phyloP scores from a whole-genome alignment of 306 rosid species.

The Cucurbita ficifolia region DNA sequence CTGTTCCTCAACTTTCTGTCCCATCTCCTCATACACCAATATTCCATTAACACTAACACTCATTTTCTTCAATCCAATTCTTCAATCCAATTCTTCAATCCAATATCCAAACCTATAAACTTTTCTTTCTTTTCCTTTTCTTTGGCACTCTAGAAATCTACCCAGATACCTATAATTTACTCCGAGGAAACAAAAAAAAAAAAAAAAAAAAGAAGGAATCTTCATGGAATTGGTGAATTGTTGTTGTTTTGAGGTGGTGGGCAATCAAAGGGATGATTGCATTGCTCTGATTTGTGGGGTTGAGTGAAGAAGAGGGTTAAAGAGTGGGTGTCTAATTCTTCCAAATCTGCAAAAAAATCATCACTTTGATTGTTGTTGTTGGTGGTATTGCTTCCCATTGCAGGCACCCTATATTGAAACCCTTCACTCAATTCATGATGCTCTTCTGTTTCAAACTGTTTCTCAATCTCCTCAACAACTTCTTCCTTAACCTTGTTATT shows the following conservation, averaged over 20 bases:
- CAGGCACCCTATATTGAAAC: background rate
- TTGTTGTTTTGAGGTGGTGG: constrained; percentile 11
- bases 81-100: no score
- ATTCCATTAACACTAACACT: no score
- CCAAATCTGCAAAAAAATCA: constrained; percentile 57
- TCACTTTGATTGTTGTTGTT: constrained; percentile 1
- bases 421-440: background rate
- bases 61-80: no score
- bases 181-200: no score
- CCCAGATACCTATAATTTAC: no score
- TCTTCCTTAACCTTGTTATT: constrained; percentile 31
- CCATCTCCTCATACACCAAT: constrained; percentile 50
- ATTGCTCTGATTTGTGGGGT: constrained; percentile 10
- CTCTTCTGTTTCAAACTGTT: no score
- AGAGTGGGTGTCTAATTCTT: constrained; percentile 39
- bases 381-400: no score
- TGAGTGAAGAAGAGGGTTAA: constrained; percentile 32
- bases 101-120: no score
- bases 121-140: no score
- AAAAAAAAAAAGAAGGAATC: no score
- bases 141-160: no score
- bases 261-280: constrained; percentile 33
- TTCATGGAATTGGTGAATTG: background rate
- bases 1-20: constrained; percentile 99
- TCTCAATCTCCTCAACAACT: background rate